Conservation (phyloP, 441 rosid genomes). For the Capsella rubella region DNA sequence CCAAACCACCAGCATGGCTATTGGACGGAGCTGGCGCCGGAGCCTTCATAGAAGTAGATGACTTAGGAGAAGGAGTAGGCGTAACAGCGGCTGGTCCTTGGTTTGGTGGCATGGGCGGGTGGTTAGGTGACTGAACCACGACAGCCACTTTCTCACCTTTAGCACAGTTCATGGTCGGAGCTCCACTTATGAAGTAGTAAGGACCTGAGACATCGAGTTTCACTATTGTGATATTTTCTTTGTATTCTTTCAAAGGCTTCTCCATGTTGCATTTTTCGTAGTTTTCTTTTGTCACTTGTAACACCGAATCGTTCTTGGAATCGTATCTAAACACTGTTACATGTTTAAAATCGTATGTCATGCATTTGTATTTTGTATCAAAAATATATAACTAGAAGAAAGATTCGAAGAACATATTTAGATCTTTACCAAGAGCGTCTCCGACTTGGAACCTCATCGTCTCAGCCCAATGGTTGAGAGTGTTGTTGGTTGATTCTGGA, state of each 20-base stretch:
- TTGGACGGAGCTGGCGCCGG: slow-evolving; percentile 43
- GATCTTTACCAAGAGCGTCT: slow-evolving; percentile 50
- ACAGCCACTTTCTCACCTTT: slow-evolving; percentile 56
- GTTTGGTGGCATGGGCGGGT: slow-evolving; percentile 28
- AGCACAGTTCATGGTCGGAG: slow-evolving; percentile 43
- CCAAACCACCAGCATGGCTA: slow-evolving; percentile 26
- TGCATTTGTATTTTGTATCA: neutral
- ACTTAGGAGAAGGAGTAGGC: slow-evolving; percentile 24
- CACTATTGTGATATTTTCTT: slow-evolving; percentile 45
- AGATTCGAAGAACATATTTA: too few relatives aligned
- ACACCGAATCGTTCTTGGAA: slow-evolving; percentile 53
- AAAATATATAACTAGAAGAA: neutral
- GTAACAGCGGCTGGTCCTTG: slow-evolving; percentile 11
- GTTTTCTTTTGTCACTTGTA: slow-evolving; percentile 54
- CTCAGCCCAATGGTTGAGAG: slow-evolving; percentile 54
- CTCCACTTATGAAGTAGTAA: slow-evolving; percentile 66
- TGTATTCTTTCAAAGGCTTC: slow-evolving; percentile 48
- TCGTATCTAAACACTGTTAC: slow-evolving; percentile 51
- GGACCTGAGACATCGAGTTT: slow-evolving; percentile 53
- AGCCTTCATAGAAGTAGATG: neutral
- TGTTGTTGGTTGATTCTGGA: slow-evolving; percentile 40
- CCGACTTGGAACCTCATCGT: slow-evolving; percentile 47
- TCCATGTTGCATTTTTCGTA: slow-evolving; percentile 49
- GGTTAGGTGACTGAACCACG: slow-evolving; percentile 49
- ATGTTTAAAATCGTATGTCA: neutral